Percentiles rank a stretch among this genome's conserved stretches.
Conservation (phyloP, 371 early-diverging fungal genomes). For the Mucor lusitanicus region DNA sequence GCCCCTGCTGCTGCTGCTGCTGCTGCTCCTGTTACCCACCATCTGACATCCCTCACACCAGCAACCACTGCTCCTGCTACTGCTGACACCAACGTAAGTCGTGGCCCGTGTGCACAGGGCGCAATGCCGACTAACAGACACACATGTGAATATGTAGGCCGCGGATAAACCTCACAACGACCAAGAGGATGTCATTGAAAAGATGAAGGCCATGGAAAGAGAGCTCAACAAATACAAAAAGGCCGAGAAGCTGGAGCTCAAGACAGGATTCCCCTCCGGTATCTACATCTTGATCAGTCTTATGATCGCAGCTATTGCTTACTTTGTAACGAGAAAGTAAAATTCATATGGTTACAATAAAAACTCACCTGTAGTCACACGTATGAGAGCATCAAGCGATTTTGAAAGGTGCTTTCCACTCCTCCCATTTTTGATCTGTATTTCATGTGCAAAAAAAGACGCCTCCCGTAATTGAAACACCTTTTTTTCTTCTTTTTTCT, state of each 20-base stretch:
- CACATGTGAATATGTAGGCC: not conserved
- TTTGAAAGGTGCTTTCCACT: not conserved
- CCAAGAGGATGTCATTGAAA: conserved; percentile 4
- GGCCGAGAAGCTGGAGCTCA: conserved; percentile 9
- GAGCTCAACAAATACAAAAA: conserved; percentile 20
- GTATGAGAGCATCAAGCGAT: not conserved
- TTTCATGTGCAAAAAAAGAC: not conserved
- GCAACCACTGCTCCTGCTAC: not conserved
- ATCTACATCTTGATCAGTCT: conserved; percentile 20
- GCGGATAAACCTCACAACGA: not conserved
- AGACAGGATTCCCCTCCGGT: conserved; percentile 10
- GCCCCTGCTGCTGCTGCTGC: not conserved
- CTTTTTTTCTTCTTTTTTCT: conserved; percentile 6
- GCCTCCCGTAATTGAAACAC: conserved; percentile 1
- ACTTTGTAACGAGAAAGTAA: conserved; percentile 7
- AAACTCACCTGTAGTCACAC: not conserved
- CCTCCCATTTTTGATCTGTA: not conserved
- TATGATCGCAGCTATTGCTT: conserved; percentile 21
- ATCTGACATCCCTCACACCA: not conserved
- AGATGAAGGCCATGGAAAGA: conserved; percentile 17
- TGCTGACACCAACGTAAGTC: not conserved
- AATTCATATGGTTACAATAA: too few relatives aligned
- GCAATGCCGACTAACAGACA: not conserved
- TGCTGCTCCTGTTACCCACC: not conserved
- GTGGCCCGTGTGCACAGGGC: not conserved